These are phyloP conservation scores for Tolypocladium amazonense DNA, from an alignment of 2,329 filamentous ascomycete genomes.

Conservation along the genomic window DNA sequence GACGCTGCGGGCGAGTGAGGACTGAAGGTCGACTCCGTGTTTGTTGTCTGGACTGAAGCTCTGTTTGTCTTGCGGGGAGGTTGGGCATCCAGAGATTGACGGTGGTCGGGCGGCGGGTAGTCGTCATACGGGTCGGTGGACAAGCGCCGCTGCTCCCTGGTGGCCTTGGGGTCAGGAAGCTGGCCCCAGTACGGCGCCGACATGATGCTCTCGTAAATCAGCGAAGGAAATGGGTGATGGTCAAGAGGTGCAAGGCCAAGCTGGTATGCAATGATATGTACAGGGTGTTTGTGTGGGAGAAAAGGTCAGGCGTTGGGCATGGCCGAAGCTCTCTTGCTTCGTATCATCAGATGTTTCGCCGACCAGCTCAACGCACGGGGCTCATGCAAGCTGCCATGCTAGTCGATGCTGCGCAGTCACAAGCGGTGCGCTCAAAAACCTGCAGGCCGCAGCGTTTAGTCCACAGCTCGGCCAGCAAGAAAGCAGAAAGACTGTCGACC, in stretches of 20 bases:
- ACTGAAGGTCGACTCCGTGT: conserved; percentile 47
- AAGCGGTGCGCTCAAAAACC: neutral
- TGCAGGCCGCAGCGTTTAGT: neutral
- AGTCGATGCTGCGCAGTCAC: neutral
- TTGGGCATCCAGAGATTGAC: conserved; percentile 23
- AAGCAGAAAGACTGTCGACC: neutral
- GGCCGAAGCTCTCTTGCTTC: neutral
- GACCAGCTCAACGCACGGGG: conserved; percentile 5
- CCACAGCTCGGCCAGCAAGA: neutral
- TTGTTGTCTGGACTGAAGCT: conserved; percentile 43
- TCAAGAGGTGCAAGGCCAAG: neutral
- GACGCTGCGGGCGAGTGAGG: conserved; percentile 44
- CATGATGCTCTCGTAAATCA: conserved; percentile 21
- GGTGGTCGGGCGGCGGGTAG: conserved; percentile 17
- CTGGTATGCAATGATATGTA: neutral
- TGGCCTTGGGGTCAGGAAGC: conserved; percentile 37
- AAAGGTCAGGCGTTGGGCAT: neutral
- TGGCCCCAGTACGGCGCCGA: conserved; percentile 48
- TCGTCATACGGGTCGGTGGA: conserved; percentile 9
- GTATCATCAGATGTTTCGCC: neutral
- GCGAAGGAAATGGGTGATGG: neutral
- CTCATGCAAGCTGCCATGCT: conserved; percentile 3
- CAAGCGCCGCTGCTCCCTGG: conserved; percentile 22
- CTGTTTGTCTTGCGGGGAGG: conserved; percentile 36
- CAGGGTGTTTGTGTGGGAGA: neutral